Base-by-base conservation (phyloP, 2,329 filamentous ascomycete genomes). In the Myriosclerotinia duriaeana region DNA sequence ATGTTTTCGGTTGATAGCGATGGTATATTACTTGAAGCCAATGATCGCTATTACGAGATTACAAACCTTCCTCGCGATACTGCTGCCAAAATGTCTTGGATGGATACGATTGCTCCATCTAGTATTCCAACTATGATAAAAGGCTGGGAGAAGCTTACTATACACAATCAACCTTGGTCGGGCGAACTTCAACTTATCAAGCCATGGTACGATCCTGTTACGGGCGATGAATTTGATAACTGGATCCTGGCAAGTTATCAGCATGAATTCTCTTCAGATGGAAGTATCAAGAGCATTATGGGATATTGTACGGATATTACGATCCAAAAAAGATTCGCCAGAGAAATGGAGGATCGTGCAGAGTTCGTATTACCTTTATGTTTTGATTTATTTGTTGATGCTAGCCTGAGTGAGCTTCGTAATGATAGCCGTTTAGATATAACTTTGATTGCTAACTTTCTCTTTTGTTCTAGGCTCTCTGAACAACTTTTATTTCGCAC, bases 281-380 rank as follows among this genome's bases (percentile, higher is more conserved):
- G 89, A 5, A 80, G 80, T 44, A 81, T 92, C 66, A 91, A 90
- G 77, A 86, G 87, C 68, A 87, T 92, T 5, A 92, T 93, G 72
- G 90, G 89, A 65, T 90, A 87, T 72, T 88, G 95, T 60, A 93
- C 91, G 0, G 91, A 96, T 73, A 96, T 96, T 69, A 92, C 89
- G 22, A 85, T 89, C 60, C 91, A 94, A 76, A 96, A 96, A 75
- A 88, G 87, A 81, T 91, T 91, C 1, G 91, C 94, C 76, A 87
- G 92, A 72, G 91, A 94, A 75, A 92, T 91, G 0, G 85, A 93
- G 2, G 89, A 93, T 75, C 87, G 89, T 2, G 89, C 91, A 58
- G 53, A 58, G 62, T 59, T 30, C 26, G 55, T 59, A 44, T 44
- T 30, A 20, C 26, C 12, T 30, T 59, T 20, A 15, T 30, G 11